Conservation (phyloP, 225 moss, liverwort and hornwort genomes). For the Physcomitrium patens region DNA sequence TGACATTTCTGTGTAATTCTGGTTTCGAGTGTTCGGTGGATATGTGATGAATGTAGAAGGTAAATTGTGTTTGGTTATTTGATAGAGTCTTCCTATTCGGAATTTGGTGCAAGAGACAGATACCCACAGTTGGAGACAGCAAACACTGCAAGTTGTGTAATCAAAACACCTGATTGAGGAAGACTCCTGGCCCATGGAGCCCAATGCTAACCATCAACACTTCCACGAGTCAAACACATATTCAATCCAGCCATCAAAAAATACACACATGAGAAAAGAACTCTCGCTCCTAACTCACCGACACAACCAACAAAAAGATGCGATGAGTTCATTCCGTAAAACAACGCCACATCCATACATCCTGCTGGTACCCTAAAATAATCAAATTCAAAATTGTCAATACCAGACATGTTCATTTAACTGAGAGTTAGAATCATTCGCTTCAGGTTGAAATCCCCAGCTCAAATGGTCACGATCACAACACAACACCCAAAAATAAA, state of each 20-base stretch:
- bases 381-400: not conserved
- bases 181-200: constrained; percentile 62
- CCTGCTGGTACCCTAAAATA: constrained; percentile 24
- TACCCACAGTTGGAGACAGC: constrained; percentile 73
- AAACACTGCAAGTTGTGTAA: constrained; percentile 62
- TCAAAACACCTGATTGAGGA: constrained; percentile 67
- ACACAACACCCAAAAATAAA: not conserved
- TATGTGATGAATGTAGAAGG: too few relatives aligned
- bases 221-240: constrained; percentile 30
- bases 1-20: too few relatives aligned
- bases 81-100: constrained; percentile 42
- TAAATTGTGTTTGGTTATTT: too few relatives aligned
- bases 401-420: not conserved
- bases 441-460: not conserved
- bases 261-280: not conserved
- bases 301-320: constrained; percentile 1
- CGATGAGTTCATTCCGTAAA: not conserved
- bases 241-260: constrained; percentile 10
- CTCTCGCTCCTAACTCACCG: not conserved
- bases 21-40: too few relatives aligned
- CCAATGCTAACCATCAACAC: constrained; percentile 79
- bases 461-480: not conserved
- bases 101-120: constrained; percentile 71
- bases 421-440: not conserved
- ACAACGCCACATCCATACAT: constrained; percentile 11